A percentile compares a stretch with the other conserved stretches of the same genome.
Evolutionary conservation across 2,329 filamentous ascomycete species (phyloP).

Genomic region (Colletotrichum lupini): DNA sequence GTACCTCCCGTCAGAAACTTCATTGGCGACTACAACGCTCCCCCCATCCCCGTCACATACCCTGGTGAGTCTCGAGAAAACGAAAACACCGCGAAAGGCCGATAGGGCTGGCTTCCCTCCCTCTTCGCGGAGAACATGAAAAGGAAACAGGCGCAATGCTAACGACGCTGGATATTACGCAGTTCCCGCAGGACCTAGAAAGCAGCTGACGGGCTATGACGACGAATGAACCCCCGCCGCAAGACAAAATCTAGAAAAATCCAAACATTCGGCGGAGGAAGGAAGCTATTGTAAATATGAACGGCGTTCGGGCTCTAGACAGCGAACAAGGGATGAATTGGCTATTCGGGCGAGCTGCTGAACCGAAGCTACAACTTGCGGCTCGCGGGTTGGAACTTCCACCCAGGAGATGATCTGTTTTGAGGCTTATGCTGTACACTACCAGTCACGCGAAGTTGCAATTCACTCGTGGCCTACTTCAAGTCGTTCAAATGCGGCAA

Average conservation of each 20-base stretch:
- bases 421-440: slow-evolving; percentile 27
- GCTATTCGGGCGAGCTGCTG: background rate
- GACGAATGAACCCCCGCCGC: slow-evolving; percentile 53
- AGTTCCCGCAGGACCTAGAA: slow-evolving; percentile 70
- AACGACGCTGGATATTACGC: slow-evolving; percentile 23
- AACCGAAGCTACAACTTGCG: background rate
- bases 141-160: background rate
- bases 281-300: slow-evolving; percentile 38
- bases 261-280: background rate
- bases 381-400: background rate
- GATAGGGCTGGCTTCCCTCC: no score
- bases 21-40: slow-evolving; percentile 79
- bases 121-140: background rate
- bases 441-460: slow-evolving; percentile 18
- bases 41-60: slow-evolving; percentile 87
- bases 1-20: slow-evolving; percentile 79
- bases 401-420: background rate
- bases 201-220: slow-evolving; percentile 70
- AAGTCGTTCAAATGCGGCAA: background rate
- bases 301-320: slow-evolving; percentile 37
- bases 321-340: slow-evolving; percentile 14
- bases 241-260: background rate
- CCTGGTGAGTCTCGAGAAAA: slow-evolving; percentile 74
- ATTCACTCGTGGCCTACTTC: slow-evolving; percentile 3
- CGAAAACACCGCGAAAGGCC: background rate